A percentile compares a stretch with the other conserved stretches of the same genome.
phyloP scores from a whole-genome alignment of 179 eudicot genomes.

The Carnegiea gigantea region DNA sequence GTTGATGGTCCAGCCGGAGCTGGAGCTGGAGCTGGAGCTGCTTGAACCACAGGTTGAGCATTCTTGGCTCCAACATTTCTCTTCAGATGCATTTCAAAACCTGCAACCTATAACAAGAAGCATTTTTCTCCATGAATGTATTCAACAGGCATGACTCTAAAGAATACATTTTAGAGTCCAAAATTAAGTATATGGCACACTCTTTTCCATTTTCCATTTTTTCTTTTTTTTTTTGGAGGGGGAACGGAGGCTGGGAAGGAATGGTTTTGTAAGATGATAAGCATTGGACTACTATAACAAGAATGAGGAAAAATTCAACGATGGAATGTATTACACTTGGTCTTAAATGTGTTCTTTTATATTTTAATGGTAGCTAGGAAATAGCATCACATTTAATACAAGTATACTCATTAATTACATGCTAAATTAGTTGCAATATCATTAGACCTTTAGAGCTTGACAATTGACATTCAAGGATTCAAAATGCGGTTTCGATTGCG shows the following conservation, averaged over 20 bases:
- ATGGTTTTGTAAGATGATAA: no score
- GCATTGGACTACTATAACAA: no score
- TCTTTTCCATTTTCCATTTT: neutral
- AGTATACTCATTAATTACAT: no score
- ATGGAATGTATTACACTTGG: neutral
- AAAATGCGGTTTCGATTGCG: no score
- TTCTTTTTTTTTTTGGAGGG: neutral
- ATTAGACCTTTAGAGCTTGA: no score
- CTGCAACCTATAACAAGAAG: slow-evolving; percentile 55
- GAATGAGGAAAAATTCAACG: neutral
- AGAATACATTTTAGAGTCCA: neutral
- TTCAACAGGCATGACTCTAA: neutral
- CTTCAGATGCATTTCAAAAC: slow-evolving; percentile 51
- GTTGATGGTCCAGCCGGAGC: slow-evolving; percentile 44
- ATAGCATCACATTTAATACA: no score
- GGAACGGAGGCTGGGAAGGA: no score
- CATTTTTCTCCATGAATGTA: neutral
- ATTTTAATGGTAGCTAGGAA: no score
- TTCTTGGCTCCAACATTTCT: slow-evolving; percentile 57
- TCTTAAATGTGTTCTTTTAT: no score
- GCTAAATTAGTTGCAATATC: no score
- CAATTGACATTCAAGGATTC: no score
- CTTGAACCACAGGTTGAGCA: slow-evolving; percentile 38
- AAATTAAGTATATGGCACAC: neutral
- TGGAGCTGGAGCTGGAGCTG: slow-evolving; percentile 35